Conservation (phyloP, 2,329 filamentous ascomycete genomes). For the Pseudogymnoascus sp. region DNA sequence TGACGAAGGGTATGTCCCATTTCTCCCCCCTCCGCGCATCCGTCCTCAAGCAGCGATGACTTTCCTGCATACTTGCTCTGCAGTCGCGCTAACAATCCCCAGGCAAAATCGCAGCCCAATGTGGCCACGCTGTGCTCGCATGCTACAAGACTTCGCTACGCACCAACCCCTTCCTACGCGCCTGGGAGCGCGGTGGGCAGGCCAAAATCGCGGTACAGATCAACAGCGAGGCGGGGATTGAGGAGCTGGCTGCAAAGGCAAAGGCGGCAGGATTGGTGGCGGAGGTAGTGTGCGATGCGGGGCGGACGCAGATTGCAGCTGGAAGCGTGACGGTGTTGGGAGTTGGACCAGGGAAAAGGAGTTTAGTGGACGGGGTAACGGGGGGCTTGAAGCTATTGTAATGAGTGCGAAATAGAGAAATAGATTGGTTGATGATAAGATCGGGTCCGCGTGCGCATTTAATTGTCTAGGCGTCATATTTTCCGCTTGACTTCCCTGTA, state of each 20-base stretch:
- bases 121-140: slow-evolving; percentile 89
- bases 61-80: slow-evolving; percentile 9
- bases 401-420: slow-evolving; percentile 16
- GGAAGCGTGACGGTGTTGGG: slow-evolving; percentile 90
- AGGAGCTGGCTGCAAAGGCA: slow-evolving; percentile 67
- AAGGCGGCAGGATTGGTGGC: slow-evolving; percentile 77
- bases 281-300: slow-evolving; percentile 89
- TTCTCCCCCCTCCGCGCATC: slow-evolving; percentile 10
- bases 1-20: slow-evolving; percentile 74
- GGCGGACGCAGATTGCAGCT: slow-evolving; percentile 89
- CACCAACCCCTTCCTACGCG: slow-evolving; percentile 55
- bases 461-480: neutral
- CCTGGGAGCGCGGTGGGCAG: slow-evolving; percentile 82
- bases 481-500: neutral
- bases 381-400: slow-evolving; percentile 76
- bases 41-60: slow-evolving; percentile 7
- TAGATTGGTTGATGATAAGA: neutral
- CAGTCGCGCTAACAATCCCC: slow-evolving; percentile 4
- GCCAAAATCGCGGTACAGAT: slow-evolving; percentile 89
- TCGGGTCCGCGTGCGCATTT: neutral
- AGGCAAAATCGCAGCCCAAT: slow-evolving; percentile 98
- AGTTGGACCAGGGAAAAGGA: slow-evolving; percentile 73
- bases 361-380: slow-evolving; percentile 77
- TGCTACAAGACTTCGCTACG: slow-evolving; percentile 82
- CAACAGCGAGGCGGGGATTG: slow-evolving; percentile 76